These are phyloP conservation scores for Epichloe gansuensis DNA, from an alignment of 2,329 filamentous ascomycete species.

Conservation along the genomic window DNA sequence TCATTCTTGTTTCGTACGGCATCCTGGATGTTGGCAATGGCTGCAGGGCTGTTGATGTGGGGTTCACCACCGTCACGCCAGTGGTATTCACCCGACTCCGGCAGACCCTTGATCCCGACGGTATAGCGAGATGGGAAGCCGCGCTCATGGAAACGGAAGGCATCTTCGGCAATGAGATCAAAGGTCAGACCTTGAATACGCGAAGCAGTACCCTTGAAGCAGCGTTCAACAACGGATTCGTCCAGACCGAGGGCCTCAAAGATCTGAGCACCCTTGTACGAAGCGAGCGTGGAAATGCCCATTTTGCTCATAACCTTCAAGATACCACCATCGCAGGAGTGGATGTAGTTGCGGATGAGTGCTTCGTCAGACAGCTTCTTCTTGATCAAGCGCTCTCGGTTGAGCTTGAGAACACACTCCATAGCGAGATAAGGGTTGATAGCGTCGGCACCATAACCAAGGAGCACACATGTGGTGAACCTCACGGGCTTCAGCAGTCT, in stretches of 20 bases:
- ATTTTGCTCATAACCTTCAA: conserved; percentile 99
- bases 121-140: conserved; percentile 77
- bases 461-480: conserved; percentile 98
- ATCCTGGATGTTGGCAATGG: conserved; percentile 94
- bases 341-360: conserved; percentile 91
- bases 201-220: conserved; percentile 88
- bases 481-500: conserved; percentile 91
- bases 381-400: conserved; percentile 82
- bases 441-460: conserved; percentile 89
- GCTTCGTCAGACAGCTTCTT: conserved; percentile 74
- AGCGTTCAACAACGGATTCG: conserved; percentile 82
- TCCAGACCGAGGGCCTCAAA: conserved; percentile 93
- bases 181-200: conserved; percentile 92
- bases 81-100: conserved; percentile 93
- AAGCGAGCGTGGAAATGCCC: conserved; percentile 93
- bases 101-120: conserved; percentile 63
- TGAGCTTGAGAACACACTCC: conserved; percentile 95
- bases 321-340: conserved; percentile 91
- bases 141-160: conserved; percentile 87
- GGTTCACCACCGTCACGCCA: conserved; percentile 95
- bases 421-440: conserved; percentile 92
- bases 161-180: conserved; percentile 85
- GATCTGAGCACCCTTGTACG: conserved; percentile 96
- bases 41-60: conserved; percentile 88
- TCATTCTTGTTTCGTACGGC: conserved; percentile 95